Evolutionary conservation across 2,329 filamentous ascomycete species (phyloP).

Genomic region (Akanthomyces uredinophilus): DNA sequence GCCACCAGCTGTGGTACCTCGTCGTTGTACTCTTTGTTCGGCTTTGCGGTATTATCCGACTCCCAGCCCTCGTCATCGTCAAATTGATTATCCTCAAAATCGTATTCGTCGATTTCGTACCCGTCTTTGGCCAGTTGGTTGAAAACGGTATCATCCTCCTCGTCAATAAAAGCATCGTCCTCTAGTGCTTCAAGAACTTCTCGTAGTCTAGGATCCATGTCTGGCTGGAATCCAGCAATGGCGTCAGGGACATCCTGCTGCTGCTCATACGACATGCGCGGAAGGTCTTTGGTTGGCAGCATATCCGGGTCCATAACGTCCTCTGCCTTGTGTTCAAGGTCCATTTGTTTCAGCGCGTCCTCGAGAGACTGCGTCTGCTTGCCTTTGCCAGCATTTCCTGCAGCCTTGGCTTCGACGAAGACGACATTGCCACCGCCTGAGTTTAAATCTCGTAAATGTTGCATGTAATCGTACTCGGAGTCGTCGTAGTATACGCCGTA

Average conservation of each 20-base stretch:
- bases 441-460: constrained; percentile 89
- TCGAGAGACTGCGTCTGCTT: constrained; percentile 75
- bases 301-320: constrained; percentile 68
- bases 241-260: constrained; percentile 90
- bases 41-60: constrained; percentile 85
- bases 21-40: constrained; percentile 52
- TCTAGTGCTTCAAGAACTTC: constrained; percentile 92
- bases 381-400: constrained; percentile 53
- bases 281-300: constrained; percentile 73
- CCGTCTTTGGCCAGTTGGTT: constrained; percentile 63
- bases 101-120: constrained; percentile 68
- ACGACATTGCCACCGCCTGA: constrained; percentile 67
- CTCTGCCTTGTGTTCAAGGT: constrained; percentile 47
- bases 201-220: constrained; percentile 90
- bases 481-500: constrained; percentile 95
- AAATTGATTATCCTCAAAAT: constrained; percentile 67
- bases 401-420: constrained; percentile 70
- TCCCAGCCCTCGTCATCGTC: constrained; percentile 83
- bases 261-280: constrained; percentile 76
- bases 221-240: constrained; percentile 89
- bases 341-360: constrained; percentile 67
- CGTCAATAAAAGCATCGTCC: constrained; percentile 88
- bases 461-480: constrained; percentile 97
- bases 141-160: constrained; percentile 83
- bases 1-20: constrained; percentile 45